phyloP scores from a whole-genome alignment of 108 stramenopile species.

The Asterionellopsis glacialis region DNA sequence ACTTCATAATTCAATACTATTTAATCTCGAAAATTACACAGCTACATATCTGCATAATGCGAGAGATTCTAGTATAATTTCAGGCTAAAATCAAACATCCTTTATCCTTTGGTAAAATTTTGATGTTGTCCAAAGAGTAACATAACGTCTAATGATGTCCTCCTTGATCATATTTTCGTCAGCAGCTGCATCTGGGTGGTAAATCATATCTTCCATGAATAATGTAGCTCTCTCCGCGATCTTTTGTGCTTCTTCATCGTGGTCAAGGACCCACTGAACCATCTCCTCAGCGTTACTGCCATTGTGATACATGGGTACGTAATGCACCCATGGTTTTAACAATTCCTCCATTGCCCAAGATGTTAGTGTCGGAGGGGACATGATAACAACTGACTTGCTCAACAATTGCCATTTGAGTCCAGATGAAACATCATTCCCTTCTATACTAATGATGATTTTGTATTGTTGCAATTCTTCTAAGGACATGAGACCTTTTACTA shows the following conservation, averaged over 20 bases:
- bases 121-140: slow-evolving; percentile 16
- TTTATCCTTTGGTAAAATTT: not conserved
- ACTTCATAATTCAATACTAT: no score
- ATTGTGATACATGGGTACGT: slow-evolving; percentile 59
- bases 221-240: slow-evolving; percentile 65
- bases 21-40: no score
- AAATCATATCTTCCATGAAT: slow-evolving; percentile 68
- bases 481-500: slow-evolving; percentile 6
- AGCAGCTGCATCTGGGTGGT: slow-evolving; percentile 48
- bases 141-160: slow-evolving; percentile 40
- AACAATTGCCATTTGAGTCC: slow-evolving; percentile 44
- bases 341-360: slow-evolving; percentile 59
- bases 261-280: slow-evolving; percentile 65
- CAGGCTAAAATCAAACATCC: no score
- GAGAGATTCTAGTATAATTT: no score
- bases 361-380: slow-evolving; percentile 34
- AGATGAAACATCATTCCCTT: slow-evolving; percentile 48
- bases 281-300: slow-evolving; percentile 58
- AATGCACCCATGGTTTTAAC: slow-evolving; percentile 76
- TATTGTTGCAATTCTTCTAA: slow-evolving; percentile 7
- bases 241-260: slow-evolving; percentile 50
- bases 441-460: slow-evolving; percentile 26
- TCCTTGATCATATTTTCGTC: slow-evolving; percentile 44
- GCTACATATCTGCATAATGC: no score
- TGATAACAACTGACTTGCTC: slow-evolving; percentile 39